Evolutionary conservation across 768 basidiomycete species (phyloP).

Genomic region (Paxillus involutus): DNA sequence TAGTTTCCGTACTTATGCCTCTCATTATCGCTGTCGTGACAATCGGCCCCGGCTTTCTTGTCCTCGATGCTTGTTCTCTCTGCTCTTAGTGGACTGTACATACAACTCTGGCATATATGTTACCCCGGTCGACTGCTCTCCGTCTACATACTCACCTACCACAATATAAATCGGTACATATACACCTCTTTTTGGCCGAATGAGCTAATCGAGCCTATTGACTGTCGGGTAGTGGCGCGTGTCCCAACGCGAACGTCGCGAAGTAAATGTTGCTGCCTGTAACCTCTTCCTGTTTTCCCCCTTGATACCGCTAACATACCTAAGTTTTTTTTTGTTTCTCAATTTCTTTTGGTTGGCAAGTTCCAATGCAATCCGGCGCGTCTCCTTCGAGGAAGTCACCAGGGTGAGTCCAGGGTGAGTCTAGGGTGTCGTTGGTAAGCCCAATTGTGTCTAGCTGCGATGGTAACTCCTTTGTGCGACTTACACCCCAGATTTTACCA

Average conservation of each 20-base stretch:
- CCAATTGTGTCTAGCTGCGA: too few relatives aligned
- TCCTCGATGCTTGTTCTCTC: constrained; percentile 23
- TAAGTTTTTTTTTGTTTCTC: not conserved
- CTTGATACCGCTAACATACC: constrained; percentile 8
- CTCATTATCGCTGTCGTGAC: constrained; percentile 29
- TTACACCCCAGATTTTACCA: too few relatives aligned
- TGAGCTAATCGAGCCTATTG: constrained; percentile 7
- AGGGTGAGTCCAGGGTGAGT: too few relatives aligned
- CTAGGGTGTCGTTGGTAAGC: too few relatives aligned
- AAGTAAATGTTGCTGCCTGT: not conserved
- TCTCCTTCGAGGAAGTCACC: too few relatives aligned
- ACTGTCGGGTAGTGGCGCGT: too few relatives aligned
- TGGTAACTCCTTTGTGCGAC: too few relatives aligned
- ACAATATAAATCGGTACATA: constrained; percentile 10
- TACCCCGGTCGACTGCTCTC: constrained; percentile 13
- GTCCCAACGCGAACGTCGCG: too few relatives aligned
- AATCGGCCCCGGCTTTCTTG: constrained; percentile 16
- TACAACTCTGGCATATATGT: constrained; percentile 19
- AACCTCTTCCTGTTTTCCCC: not conserved
- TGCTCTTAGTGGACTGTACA: constrained; percentile 21
- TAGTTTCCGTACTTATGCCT: constrained; percentile 29
- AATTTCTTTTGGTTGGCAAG: too few relatives aligned
- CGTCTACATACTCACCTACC: constrained; percentile 7
- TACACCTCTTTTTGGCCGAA: constrained; percentile 2
- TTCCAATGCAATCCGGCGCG: too few relatives aligned